These are phyloP conservation scores for Trichocladium uniseriatum DNA, from an alignment of 495 filamentous ascomycete genomes.

Conservation along the genomic window DNA sequence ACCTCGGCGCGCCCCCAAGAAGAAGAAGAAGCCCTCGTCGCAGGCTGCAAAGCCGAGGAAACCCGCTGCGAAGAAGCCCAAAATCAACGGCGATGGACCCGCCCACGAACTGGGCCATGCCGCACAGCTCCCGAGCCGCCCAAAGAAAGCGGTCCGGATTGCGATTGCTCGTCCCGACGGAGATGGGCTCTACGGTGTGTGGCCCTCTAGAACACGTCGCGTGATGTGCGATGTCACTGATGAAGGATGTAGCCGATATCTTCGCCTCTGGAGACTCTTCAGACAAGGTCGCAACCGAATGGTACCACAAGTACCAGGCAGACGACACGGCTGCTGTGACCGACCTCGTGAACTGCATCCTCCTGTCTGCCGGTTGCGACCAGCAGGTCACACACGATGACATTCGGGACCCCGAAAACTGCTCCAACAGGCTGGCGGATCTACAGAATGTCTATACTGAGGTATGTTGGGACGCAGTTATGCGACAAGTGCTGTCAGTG, in stretches of 20 bases:
- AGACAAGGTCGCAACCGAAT: constrained; percentile 70
- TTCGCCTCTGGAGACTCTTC: constrained; percentile 61
- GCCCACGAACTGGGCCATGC: constrained; percentile 24
- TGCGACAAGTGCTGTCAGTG: constrained; percentile 16
- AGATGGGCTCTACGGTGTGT: constrained; percentile 69
- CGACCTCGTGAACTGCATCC: constrained; percentile 81
- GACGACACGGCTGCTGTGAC: constrained; percentile 59
- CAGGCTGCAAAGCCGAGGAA: constrained; percentile 40
- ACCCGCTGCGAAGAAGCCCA: constrained; percentile 64
- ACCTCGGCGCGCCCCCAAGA: constrained; percentile 21
- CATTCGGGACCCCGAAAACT: constrained; percentile 77
- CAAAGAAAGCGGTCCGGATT: constrained; percentile 48
- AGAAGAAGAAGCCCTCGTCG: constrained; percentile 26
- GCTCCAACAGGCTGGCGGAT: constrained; percentile 56
- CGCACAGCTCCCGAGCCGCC: constrained; percentile 49
- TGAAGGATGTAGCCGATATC: constrained; percentile 53
- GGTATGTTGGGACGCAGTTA: constrained; percentile 29
- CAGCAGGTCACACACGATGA: constrained; percentile 64
- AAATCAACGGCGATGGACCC: constrained; percentile 53
- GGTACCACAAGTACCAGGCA: constrained; percentile 64
- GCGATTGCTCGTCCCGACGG: constrained; percentile 44
- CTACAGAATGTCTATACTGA: constrained; percentile 73
- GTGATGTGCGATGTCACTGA: constrained; percentile 13
- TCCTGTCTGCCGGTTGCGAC: constrained; percentile 73
- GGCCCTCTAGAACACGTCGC: neutral